These are phyloP conservation scores for Colletotrichum sp. DNA, from an alignment of 2,329 filamentous ascomycete genomes.

Conservation along the genomic window DNA sequence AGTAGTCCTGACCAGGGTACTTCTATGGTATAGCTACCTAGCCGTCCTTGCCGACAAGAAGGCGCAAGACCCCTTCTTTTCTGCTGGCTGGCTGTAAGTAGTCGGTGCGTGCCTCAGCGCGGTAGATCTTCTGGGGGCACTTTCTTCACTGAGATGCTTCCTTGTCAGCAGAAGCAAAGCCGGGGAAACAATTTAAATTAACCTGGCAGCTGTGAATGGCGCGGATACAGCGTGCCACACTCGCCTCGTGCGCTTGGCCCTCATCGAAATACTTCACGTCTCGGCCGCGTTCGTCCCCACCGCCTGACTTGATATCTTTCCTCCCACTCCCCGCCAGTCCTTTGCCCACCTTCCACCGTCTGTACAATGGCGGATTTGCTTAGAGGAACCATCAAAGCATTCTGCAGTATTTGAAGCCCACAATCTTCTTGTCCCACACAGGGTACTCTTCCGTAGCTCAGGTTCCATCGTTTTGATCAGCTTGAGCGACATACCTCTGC, in stretches of 20 bases:
- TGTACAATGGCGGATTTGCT: neutral
- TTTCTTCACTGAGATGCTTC: neutral
- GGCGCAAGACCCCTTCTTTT: neutral
- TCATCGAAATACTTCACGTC: neutral
- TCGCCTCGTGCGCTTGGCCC: neutral
- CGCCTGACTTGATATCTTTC: neutral
- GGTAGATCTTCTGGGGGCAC: neutral
- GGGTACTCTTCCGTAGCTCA: neutral
- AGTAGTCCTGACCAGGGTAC: neutral
- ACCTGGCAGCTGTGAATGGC: neutral
- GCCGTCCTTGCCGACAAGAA: neutral
- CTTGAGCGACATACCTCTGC: neutral
- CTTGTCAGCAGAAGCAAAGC: neutral
- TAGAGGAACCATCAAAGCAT: neutral
- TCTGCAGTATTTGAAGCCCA: neutral
- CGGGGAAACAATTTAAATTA: neutral
- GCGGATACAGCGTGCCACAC: neutral
- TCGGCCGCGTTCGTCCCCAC: neutral
- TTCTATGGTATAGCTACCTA: neutral
- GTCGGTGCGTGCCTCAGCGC: neutral
- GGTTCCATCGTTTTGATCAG: neutral
- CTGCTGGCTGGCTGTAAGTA: neutral
- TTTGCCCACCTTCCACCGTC: neutral
- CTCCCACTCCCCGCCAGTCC: neutral
- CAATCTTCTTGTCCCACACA: neutral